These are phyloP conservation scores for Ogataea pilisensis DNA, from an alignment of 805 yeast species.

Conservation along the genomic window DNA sequence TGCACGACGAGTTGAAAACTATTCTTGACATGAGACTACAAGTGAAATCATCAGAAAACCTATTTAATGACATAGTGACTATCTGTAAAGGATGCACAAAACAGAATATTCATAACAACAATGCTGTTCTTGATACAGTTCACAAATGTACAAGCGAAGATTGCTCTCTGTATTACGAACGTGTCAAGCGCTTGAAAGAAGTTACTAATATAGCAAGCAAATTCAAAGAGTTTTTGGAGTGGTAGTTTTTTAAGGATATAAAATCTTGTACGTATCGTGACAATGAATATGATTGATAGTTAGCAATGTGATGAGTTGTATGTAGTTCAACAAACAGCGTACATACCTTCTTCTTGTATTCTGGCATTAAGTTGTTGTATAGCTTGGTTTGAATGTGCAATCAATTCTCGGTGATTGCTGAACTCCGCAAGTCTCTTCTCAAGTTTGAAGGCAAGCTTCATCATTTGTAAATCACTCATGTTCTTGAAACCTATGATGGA, in stretches of 20 bases:
- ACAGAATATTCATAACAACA: constrained; percentile 11
- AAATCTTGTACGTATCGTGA: no score
- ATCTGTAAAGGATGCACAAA: constrained; percentile 37
- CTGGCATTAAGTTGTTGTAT: constrained; percentile 28
- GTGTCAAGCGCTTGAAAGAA: constrained; percentile 38
- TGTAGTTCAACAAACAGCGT: constrained; percentile 14
- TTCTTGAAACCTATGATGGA: constrained; percentile 43
- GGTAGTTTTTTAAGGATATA: constrained; percentile 18
- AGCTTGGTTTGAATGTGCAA: constrained; percentile 30
- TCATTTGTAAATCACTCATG: constrained; percentile 35
- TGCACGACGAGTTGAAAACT: constrained; percentile 33
- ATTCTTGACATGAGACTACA: constrained; percentile 29
- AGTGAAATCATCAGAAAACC: constrained; percentile 25
- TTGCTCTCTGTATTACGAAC: constrained; percentile 58
- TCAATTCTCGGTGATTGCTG: constrained; percentile 29
- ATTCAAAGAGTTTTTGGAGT: constrained; percentile 17
- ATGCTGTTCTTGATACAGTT: constrained; percentile 26
- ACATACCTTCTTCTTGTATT: constrained; percentile 26
- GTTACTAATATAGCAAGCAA: constrained; percentile 8
- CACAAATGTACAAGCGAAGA: constrained; percentile 55
- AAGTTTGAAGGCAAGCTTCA: constrained; percentile 36
- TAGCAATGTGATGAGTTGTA: background rate
- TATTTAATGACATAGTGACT: constrained; percentile 25
- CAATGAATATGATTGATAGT: background rate
- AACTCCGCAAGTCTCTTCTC: constrained; percentile 35